phyloP scores from a whole-genome alignment of 805 yeast genomes.

The Metschnikowia koreensis region DNA sequence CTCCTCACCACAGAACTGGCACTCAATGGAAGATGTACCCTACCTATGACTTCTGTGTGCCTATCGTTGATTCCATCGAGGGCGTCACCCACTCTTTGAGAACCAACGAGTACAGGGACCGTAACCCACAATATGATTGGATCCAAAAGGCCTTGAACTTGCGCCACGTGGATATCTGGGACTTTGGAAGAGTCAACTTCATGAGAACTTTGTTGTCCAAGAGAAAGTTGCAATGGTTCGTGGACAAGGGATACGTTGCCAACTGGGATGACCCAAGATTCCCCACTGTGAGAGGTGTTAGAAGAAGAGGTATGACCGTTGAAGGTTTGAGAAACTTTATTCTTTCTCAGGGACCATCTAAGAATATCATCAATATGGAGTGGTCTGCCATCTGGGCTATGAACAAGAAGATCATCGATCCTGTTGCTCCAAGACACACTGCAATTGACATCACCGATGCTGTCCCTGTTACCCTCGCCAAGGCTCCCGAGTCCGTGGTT shows the following conservation, averaged over 20 bases:
- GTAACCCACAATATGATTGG: slow-evolving; percentile 98
- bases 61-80: slow-evolving; percentile 91
- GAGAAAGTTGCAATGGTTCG: slow-evolving; percentile 99
- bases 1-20: slow-evolving; percentile 98
- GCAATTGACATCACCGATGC: slow-evolving; percentile 67
- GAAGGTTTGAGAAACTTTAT: slow-evolving; percentile 95
- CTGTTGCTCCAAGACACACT: slow-evolving; percentile 93
- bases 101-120: slow-evolving; percentile 97
- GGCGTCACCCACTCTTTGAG: slow-evolving; percentile 98
- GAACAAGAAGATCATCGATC: slow-evolving; percentile 96
- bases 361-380: slow-evolving; percentile 92
- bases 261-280: slow-evolving; percentile 99
- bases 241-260: slow-evolving; percentile 79
- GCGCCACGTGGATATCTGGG: slow-evolving; percentile 97
- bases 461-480: slow-evolving; percentile 64
- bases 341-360: slow-evolving; percentile 95
- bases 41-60: slow-evolving; percentile 98
- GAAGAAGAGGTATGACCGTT: slow-evolving; percentile 99
- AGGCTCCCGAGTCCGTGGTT: slow-evolving; percentile 63
- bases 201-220: slow-evolving; percentile 92
- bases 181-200: slow-evolving; percentile 95
- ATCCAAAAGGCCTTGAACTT: slow-evolving; percentile 74
- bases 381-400: slow-evolving; percentile 98
- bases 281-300: slow-evolving; percentile 99
- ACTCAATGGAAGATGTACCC: slow-evolving; percentile 94